Conservation (phyloP, 2,329 filamentous ascomycete genomes). For the Cyclaneusma minus region DNA sequence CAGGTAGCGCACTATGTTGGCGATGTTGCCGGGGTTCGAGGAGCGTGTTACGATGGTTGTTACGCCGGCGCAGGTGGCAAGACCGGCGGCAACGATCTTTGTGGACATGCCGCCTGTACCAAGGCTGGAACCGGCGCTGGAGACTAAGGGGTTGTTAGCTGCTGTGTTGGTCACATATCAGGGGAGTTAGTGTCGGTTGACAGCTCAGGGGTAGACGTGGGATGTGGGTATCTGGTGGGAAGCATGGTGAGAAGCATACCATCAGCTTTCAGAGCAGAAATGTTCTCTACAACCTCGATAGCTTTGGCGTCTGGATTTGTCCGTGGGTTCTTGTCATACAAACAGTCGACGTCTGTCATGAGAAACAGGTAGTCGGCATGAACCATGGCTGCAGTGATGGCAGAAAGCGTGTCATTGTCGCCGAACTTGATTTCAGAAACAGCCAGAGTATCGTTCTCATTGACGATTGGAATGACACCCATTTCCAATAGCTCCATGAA, state of each 20-base stretch:
- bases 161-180: not conserved
- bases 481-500: constrained; percentile 80
- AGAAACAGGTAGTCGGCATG: constrained; percentile 93
- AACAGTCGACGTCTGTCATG: constrained; percentile 96
- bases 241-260: constrained; percentile 25
- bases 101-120: constrained; percentile 96
- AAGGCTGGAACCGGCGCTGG: constrained; percentile 71
- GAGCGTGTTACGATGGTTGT: constrained; percentile 92
- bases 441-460: constrained; percentile 93
- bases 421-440: constrained; percentile 99
- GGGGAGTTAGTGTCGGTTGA: not conserved
- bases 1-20: constrained; percentile 70
- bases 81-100: constrained; percentile 83
- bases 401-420: constrained; percentile 93
- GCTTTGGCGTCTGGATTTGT: constrained; percentile 71
- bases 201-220: no score
- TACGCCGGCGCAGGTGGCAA: constrained; percentile 87
- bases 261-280: constrained; percentile 67
- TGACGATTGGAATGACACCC: constrained; percentile 96
- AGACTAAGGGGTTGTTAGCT: constrained; percentile 38
- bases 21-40: constrained; percentile 84
- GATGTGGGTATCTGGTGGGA: constrained; percentile 1
- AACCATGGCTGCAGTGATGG: constrained; percentile 94
- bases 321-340: constrained; percentile 92
- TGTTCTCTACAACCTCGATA: constrained; percentile 87